Base-by-base conservation (phyloP, 208 protist species). In the Lotmaria passim region DNA sequence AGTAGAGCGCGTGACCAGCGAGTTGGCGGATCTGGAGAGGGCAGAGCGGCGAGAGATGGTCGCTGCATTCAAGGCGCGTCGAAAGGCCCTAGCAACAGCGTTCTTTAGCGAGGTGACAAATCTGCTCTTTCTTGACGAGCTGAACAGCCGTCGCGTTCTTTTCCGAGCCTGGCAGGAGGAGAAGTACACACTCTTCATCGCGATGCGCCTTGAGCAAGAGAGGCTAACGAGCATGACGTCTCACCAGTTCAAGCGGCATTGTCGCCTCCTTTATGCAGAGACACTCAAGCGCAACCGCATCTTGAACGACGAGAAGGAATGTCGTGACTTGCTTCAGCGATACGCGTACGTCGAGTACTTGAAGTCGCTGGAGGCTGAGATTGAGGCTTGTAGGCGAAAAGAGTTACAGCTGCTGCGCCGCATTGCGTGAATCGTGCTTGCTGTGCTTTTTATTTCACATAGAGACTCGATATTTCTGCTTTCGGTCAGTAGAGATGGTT, bases 151-250 rank as follows among this genome's bases (percentile, higher is more conserved):
- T 19, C 55, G 47, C 1, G 12, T 62, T 3, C 19, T 76, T 1
- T 76, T 76, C 36, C 30, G 70, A 2, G 62, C 66, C 1, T 76
- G 70, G 70, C 70, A 69, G 47, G 38, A 50, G 23, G 23, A 39
- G 36, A 47, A 68, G 31, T 26, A 33, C 31, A 7, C 21, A 7
- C 23, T 63, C 12, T 34, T 30, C 14, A 26, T 41, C 6, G n/a
- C 34, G 17, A 60, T 68, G 52, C 28, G 26, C 24, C 19, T 14
- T n/a, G 58, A 50, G 24, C n/a, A 62, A 23, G 44, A n/a, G 7
- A 11, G 11, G 17, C 31, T 41, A 19, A 76, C 62, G 7, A 31
- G 19, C 38, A 50, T 70, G 62, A 53, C 62, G 38, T 10, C 55
- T 15, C 55, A 50, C 0, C 33, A 69, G 24, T 65, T 76, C 21